Evolutionary conservation across 257 asterid species (phyloP).

Genomic region (Catharanthus roseus): DNA sequence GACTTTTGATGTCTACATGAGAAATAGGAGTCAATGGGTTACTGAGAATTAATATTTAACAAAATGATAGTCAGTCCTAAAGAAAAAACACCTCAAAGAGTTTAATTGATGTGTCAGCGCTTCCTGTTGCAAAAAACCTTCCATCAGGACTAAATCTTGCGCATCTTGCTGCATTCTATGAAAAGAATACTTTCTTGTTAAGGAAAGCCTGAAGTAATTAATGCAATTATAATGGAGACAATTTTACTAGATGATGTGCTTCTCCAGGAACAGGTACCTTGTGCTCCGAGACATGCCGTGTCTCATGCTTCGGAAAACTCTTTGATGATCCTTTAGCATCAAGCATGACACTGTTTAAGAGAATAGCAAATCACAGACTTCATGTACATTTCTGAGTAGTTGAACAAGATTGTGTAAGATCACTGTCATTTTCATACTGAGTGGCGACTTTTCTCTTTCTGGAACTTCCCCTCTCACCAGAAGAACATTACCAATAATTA

Average conservation of each 20-base stretch:
- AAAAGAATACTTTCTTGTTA: constrained; percentile 13
- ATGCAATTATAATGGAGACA: neutral
- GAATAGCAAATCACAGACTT: neutral
- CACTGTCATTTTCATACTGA: neutral
- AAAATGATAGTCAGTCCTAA: constrained; percentile 7
- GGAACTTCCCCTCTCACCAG: neutral
- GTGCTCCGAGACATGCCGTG: constrained; percentile 76
- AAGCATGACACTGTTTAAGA: constrained; percentile 41
- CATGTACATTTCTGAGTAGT: neutral
- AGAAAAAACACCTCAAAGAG: constrained; percentile 56
- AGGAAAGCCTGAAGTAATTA: constrained; percentile 15
- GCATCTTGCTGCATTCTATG: constrained; percentile 69
- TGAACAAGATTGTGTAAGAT: neutral
- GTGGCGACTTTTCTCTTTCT: neutral
- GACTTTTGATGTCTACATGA: constrained; percentile 51
- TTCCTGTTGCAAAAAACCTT: constrained; percentile 81
- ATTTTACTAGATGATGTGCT: neutral
- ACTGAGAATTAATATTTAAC: constrained; percentile 13
- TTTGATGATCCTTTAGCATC: constrained; percentile 60
- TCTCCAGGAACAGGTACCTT: constrained; percentile 43
- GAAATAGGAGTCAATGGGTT: constrained; percentile 17
- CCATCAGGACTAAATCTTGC: constrained; percentile 92
- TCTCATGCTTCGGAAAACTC: constrained; percentile 70
- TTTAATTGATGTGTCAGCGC: constrained; percentile 80
- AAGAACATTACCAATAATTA: neutral